Evolutionary conservation across 2,329 filamentous ascomycete genomes (phyloP), one percentile per base, ranked within the genome.

Genomic region (Cytospora chrysosperma): DNA sequence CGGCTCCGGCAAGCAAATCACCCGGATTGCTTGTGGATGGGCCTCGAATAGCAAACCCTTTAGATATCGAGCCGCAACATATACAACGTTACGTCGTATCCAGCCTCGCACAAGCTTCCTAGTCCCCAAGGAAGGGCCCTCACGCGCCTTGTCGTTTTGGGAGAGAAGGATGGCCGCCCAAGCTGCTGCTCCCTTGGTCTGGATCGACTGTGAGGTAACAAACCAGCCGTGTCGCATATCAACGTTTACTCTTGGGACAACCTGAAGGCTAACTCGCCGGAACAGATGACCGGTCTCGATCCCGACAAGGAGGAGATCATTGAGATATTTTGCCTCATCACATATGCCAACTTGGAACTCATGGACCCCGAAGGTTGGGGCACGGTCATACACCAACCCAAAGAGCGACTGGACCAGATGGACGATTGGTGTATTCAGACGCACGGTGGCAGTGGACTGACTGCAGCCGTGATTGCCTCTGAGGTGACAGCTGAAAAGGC

Each of bases 241-340:
- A 28, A 37, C 54, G 37, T 26, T 43, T 17, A 24, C 47, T 53
- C 49, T 50, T 47, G 58, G 21, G 24, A 10, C 51, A 65, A 50
- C 51, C 28, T 47, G n/a, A 30, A 32, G 28, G 53, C 56, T 64
- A 30, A 65, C 55, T 61, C 43, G 63, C 40, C 51, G 26, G 54
- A 52, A n/a, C 69, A 96, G 92, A 99, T 99, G 95, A 98, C 92
- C 34, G 92, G 92, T 26, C 84, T 96, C 9, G 83, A 97, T 75
- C 82, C 88, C 1, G 85, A 90, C 64, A 86, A 81, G 34, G 94
- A 98, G 73, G 88, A 88, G 62, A 95, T 98, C 72, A 87, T 98
- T 72, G 93, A 96, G 71, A 90, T 98, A 63, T 94, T 90, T 76
- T 97, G 93, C 78, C 89, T 96, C 76, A 85, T 99, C 73, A 99